Base-by-base conservation (phyloP, 495 filamentous ascomycete genomes). In the Penicillium alfredii region DNA sequence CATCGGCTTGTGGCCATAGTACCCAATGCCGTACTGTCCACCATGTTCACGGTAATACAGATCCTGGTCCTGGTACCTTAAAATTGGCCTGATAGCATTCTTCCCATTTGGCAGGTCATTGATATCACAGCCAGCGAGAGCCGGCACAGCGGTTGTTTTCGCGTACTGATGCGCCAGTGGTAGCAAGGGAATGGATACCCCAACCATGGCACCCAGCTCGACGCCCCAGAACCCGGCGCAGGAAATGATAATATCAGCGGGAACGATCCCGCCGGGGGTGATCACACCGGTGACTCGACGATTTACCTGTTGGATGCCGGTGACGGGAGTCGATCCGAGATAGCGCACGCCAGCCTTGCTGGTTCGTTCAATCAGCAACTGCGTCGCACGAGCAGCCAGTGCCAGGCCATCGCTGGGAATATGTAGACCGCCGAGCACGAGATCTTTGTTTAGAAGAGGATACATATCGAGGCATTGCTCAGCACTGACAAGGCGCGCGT, bases 201-300 rank as follows among this genome's bases (percentile, higher is more conserved):
- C 69, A 30, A 65, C 64, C 71, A 74, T 72, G 1, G 62, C 67
- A 2, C 71, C 71, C 10, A 74, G 41, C 34, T 74, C 65, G 2
- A 73, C 71, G 5, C 71, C 71, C 71, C 71, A 74, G 57, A 74
- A 73, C 2, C 71, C 71, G 19, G 71, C 71, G 44, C 71, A 74
- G 11, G 69, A 72, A 14, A 73, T 46, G 17, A 74, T 51, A 13
- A 73, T 61, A 23, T 74, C 71, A 1, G 71, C 69, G 0, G 61
- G 38, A n/a, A 74, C 51, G 0, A 34, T 57, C 8, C 62, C 66
- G 4, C 33, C 39, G 5, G 62, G 55, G 2, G 61, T 70, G 8
- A 31, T 56, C 15, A 74, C 71, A 9, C 68, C 69, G 3, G 68
- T 73, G 13, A 73, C 66, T 8, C 48, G 48, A 21, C 47, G 33